Evolutionary conservation across 2,329 filamentous ascomycete species (phyloP), one percentile per base, ranked within the genome.

Genomic region (Chaetomium olivaceum): DNA sequence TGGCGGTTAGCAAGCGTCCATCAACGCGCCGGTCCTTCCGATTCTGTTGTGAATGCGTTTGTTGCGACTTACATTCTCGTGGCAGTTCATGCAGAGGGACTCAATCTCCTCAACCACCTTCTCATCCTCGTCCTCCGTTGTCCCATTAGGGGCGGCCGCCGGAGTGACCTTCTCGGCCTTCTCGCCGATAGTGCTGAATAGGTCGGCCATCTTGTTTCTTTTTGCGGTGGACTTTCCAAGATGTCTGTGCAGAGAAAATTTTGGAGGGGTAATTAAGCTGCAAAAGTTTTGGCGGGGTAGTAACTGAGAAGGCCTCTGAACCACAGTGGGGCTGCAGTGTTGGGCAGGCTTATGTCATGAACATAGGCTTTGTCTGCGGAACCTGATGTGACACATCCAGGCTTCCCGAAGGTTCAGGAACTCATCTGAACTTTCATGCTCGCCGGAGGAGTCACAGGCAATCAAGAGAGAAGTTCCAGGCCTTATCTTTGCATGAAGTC

Each of bases 51-150:
- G 12, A 3, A 21, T 23, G 33, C 36, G 54, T 29, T 29, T 29
- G 27, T 29, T 36, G 33, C 9, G 33, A 76, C 81, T 73, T 80
- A 91, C 90, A 83, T 92, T 91, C 71, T 92, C 83, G 72, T 89
- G 86, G 79, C 91, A 94, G 81, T 92, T 93, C 91, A 94, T 93
- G 82, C 91, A 94, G 25, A 94, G 83, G 70, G 89, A 92, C 78
- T 93, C 90, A 68, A 89, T 88, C 78, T 89, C 85, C 69, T 90
- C 86, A 51, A 90, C 87, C 4, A 86, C 79, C 69, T 79, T 83
- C 64, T 77, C 79, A 27, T 87, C 84, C 46, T 86, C 83, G 31
- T 58, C 46, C 25, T 21, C 76, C 75, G 62, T 71, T 70, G 62
- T 46, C 43, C 74, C 78, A 66, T 79, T 77, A 58, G 76, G 73